phyloP scores from a whole-genome alignment of 2,329 filamentous ascomycete species.

The Ascochyta koolunga region DNA sequence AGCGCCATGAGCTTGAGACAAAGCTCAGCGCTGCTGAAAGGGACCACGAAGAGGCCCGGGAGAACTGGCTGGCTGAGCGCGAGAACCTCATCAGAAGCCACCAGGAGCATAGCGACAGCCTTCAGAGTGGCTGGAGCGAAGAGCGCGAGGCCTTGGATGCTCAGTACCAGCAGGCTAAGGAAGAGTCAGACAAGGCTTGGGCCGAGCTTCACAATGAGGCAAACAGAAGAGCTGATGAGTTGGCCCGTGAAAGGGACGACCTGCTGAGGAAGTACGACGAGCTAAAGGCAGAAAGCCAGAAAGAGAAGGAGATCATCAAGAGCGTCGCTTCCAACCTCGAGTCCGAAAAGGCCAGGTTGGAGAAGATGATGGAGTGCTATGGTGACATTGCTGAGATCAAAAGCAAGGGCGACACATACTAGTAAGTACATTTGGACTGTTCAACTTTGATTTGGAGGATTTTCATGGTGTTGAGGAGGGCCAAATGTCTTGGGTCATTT shows the following conservation, averaged over 20 bases:
- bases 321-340: slow-evolving; percentile 49
- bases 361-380: slow-evolving; percentile 52
- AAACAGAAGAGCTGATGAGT: slow-evolving; percentile 40
- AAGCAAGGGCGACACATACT: slow-evolving; percentile 52
- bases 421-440: slow-evolving; percentile 49
- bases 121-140: slow-evolving; percentile 59
- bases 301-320: slow-evolving; percentile 47
- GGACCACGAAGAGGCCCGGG: slow-evolving; percentile 53
- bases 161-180: slow-evolving; percentile 45
- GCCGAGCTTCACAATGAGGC: slow-evolving; percentile 49
- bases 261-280: slow-evolving; percentile 40
- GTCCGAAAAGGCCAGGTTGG: slow-evolving; percentile 50
- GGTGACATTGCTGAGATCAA: slow-evolving; percentile 51
- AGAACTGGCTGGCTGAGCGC: slow-evolving; percentile 55
- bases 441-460: slow-evolving; percentile 22
- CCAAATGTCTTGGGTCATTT: slow-evolving; percentile 21
- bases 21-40: slow-evolving; percentile 47
- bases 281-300: slow-evolving; percentile 42
- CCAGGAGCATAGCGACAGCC: slow-evolving; percentile 57
- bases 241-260: slow-evolving; percentile 45
- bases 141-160: slow-evolving; percentile 53
- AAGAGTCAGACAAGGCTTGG: slow-evolving; percentile 56
- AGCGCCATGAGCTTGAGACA: slow-evolving; percentile 53
- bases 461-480: slow-evolving; percentile 18
- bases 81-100: slow-evolving; percentile 47